Conservation (phyloP, 164 flowering plant genomes). For the Paratinospora sagittata region DNA sequence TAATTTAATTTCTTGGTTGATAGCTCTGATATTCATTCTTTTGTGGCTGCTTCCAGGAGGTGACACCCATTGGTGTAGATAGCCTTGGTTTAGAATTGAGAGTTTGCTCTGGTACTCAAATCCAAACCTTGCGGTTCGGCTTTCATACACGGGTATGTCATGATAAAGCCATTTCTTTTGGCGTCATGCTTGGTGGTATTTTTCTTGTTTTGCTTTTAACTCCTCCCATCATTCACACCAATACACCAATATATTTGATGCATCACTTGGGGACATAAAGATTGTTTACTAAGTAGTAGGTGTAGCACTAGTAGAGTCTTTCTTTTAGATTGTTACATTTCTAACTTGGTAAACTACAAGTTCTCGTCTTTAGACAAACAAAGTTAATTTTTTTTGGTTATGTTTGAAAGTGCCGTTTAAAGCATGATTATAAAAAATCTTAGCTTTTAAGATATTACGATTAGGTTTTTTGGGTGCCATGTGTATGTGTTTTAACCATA, state of each 20-base stretch:
- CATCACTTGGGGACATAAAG: neutral
- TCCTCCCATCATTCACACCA: neutral
- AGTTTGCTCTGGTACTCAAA: constrained; percentile 81
- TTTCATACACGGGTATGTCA: constrained; percentile 56
- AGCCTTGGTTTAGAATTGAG: constrained; percentile 79
- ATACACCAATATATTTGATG: neutral
- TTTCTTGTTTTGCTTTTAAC: neutral
- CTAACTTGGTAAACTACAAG: neutral
- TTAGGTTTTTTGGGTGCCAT: no score
- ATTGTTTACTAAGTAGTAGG: neutral
- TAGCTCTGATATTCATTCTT: neutral
- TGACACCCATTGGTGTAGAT: constrained; percentile 56
- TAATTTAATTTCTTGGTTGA: neutral
- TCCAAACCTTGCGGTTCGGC: constrained; percentile 75
- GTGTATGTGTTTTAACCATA: no score
- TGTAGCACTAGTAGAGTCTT: neutral
- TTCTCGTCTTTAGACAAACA: neutral
- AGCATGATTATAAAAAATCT: neutral
- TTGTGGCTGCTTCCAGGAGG: constrained; percentile 53
- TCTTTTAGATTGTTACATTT: neutral
- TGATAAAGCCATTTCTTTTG: neutral
- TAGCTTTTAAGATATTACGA: neutral
- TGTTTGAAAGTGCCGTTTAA: neutral
- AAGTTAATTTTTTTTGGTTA: no score
- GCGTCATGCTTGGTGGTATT: neutral